Percentiles rank a stretch among this genome's conserved stretches.
phyloP scores from a whole-genome alignment of 352 stramenopile species.

The Globisporangium acanthophoron region DNA sequence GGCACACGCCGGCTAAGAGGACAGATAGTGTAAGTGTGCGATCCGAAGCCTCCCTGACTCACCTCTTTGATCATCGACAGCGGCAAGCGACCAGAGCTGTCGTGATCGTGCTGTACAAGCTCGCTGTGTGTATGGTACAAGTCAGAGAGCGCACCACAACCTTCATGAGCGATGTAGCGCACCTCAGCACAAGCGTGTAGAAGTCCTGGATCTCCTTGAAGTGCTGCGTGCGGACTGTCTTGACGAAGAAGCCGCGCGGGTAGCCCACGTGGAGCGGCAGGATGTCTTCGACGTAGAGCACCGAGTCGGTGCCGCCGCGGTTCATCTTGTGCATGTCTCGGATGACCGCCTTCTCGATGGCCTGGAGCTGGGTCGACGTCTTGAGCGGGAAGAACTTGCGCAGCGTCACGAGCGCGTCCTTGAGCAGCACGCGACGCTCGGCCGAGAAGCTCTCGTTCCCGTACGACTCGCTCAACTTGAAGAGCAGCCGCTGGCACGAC shows the following conservation, averaged over 20 bases:
- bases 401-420: conserved; percentile 66
- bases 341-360: conserved; percentile 72
- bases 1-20: too few relatives aligned
- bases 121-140: conserved; percentile 25
- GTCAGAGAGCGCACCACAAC: not conserved
- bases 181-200: conserved; percentile 51
- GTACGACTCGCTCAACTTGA: conserved; percentile 45
- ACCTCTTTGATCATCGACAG: conserved; percentile 29
- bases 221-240: conserved; percentile 73
- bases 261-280: conserved; percentile 40
- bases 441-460: conserved; percentile 45
- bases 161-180: not conserved
- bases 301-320: conserved; percentile 55
- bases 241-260: conserved; percentile 66
- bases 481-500: conserved; percentile 42
- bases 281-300: conserved; percentile 74
- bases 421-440: conserved; percentile 53
- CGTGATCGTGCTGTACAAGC: conserved; percentile 41
- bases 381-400: conserved; percentile 80
- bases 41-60: not conserved
- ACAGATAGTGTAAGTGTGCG: too few relatives aligned
- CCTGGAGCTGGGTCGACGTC: conserved; percentile 60
- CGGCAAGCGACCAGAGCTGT: conserved; percentile 37
- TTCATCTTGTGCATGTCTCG: conserved; percentile 80
- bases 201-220: conserved; percentile 85